Evolutionary conservation across 2,329 filamentous ascomycete genomes (phyloP), one percentile per base, ranked within the genome.

Genomic region (Biscogniauxia mediterranea): DNA sequence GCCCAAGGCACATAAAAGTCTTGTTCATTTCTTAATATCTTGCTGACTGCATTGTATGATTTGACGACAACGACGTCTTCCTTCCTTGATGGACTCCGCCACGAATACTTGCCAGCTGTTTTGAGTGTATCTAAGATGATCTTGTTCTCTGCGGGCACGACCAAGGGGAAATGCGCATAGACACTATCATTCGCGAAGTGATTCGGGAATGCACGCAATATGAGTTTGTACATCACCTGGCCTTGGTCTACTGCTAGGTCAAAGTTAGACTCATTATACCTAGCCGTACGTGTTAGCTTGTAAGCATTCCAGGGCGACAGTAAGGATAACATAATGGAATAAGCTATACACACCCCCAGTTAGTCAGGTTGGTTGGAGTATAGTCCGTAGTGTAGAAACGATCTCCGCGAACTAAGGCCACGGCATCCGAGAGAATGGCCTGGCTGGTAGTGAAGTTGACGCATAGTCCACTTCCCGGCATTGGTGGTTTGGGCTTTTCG

Each of bases 151-250:
- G 64, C 25, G 1, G 73, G 73, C 1, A 69, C 64, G 20, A 73
- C 70, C 28, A 76, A 67, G 1, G 81, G 85, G 72, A 82, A 86
- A 68, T 88, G 85, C 6, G 84, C 87, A 68, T 89, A 88, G 61
- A 89, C 81, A 52, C 85, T 88, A 73, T 89, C 85, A 26, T 77
- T 73, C 67, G 81, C 81, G 76, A 88, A 89, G 68, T 85, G 81
- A 64, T 84, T 79, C 2, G 87, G 87, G 75, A 90, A 88, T 8
- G 86, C 85, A 42, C 83, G 82, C 26, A 85, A 77, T 66, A 88
- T 81, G 59, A 90, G 78, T 75, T 89, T 89, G 76, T 89, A 87
- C 72, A 89, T 83, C 4, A 89, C 83, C 67, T 83, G 85, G 20
- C 87, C 87, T 66, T 89, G 83, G 68, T 89, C 82, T 54, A 89